Conservation (phyloP, 352 stramenopile species). For the Phytophthora pistaciae region DNA sequence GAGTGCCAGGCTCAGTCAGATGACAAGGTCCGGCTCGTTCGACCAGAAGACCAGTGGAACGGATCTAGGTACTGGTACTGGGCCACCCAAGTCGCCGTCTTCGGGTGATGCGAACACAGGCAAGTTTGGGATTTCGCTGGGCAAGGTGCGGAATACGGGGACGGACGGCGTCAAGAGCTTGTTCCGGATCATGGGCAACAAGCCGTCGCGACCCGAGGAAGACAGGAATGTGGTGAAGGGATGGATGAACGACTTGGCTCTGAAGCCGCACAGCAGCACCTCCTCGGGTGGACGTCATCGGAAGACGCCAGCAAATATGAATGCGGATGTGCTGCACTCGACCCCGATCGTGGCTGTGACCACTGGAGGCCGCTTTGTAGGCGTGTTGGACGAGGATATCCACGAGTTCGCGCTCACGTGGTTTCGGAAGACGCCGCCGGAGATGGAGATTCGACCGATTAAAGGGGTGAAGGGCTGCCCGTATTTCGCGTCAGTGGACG, state of each 20-base stretch:
- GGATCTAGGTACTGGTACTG: slow-evolving; percentile 8
- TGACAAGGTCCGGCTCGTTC: slow-evolving; percentile 68
- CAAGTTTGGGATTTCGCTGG: slow-evolving; percentile 62
- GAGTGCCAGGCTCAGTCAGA: slow-evolving; percentile 54
- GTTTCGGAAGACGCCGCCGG: slow-evolving; percentile 65
- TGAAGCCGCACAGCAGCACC: slow-evolving; percentile 51
- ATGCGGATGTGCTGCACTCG: slow-evolving; percentile 48
- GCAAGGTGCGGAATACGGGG: slow-evolving; percentile 67
- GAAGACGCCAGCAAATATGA: slow-evolving; percentile 27
- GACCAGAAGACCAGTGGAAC: slow-evolving; percentile 48
- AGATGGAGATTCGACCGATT: slow-evolving; percentile 72
- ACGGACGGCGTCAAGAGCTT: slow-evolving; percentile 81
- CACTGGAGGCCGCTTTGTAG: slow-evolving; percentile 57
- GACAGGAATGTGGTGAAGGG: slow-evolving; percentile 62
- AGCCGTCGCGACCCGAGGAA: slow-evolving; percentile 58
- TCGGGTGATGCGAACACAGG: slow-evolving; percentile 24
- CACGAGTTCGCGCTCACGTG: slow-evolving; percentile 72
- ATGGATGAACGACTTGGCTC: slow-evolving; percentile 68
- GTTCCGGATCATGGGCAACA: slow-evolving; percentile 77
- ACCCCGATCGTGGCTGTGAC: slow-evolving; percentile 67
- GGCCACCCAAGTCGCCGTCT: slow-evolving; percentile 24
- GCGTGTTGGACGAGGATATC: slow-evolving; percentile 66
- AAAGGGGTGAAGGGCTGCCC: slow-evolving; percentile 60
- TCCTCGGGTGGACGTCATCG: slow-evolving; percentile 34
- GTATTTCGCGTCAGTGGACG: slow-evolving; percentile 80